phyloP scores from a whole-genome alignment of 345 rosid species.

The Citrus cavaleriei region DNA sequence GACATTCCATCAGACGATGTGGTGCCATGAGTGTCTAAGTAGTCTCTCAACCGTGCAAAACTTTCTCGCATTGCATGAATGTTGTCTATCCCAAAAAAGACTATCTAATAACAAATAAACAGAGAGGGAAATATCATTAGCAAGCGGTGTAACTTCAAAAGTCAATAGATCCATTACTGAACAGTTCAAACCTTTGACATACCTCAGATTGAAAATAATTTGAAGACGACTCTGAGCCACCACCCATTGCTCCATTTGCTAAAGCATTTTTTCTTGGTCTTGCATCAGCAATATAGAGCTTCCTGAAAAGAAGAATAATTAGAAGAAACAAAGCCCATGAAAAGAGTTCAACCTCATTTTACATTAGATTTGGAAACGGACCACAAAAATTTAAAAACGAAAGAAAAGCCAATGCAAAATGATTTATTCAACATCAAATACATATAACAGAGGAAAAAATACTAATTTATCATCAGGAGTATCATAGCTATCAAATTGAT shows the following conservation, averaged over 20 bases:
- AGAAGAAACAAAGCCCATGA: not conserved
- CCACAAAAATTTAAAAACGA: not conserved
- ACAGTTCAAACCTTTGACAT: slow-evolving; percentile 27
- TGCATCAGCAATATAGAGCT: slow-evolving; percentile 95
- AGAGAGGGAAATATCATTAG: slow-evolving; percentile 15
- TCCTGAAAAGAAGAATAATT: slow-evolving; percentile 44
- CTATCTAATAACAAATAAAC: slow-evolving; percentile 51
- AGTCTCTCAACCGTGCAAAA: slow-evolving; percentile 92
- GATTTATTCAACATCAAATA: not conserved
- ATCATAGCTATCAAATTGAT: not conserved
- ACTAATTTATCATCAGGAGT: not conserved
- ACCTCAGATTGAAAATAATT: slow-evolving; percentile 97
- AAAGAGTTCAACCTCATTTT: not conserved
- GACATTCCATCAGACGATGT: slow-evolving; percentile 96
- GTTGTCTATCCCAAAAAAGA: slow-evolving; percentile 97
- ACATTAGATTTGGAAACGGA: not conserved
- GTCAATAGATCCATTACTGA: slow-evolving; percentile 13
- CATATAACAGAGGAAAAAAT: not conserved
- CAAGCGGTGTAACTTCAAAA: slow-evolving; percentile 6
- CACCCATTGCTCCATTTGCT: slow-evolving; percentile 99
- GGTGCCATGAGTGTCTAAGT: slow-evolving; percentile 91
- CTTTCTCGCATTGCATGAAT: slow-evolving; percentile 99
- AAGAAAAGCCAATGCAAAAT: not conserved
- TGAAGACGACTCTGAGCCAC: slow-evolving; percentile 99
- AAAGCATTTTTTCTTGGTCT: slow-evolving; percentile 98